Base-by-base conservation (phyloP, 306 rosid genomes). In the Dalbergia oliveri region DNA sequence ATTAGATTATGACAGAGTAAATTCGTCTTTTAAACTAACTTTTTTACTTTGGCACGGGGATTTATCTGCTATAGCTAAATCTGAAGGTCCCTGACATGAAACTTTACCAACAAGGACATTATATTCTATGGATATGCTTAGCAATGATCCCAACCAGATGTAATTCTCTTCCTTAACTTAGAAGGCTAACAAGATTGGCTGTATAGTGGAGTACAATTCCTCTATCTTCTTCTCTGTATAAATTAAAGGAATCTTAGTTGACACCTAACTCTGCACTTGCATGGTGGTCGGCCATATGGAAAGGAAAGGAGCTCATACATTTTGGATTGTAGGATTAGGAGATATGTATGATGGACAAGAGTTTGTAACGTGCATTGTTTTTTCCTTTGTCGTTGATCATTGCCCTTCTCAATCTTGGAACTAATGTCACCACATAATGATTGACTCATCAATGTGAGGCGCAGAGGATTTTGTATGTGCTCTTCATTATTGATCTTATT, bases 71-170 rank as follows among this genome's bases (percentile, higher is more conserved):
- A 39, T 85, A 26, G 31, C 92, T 76, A 91, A 89, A 85, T 85
- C 89, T 73, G 89, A 86, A 89, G 88, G 87, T 19, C 65, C 85
- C 89, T 47, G 94, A 89, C 80, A 80, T n/a, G 84, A 91, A 88
- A 85, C 84, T 89, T 57, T 85, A 83, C 87, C 67, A 89, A 82
- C 79, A 67, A 77, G 67, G 88, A 81, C 80, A n/a, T 72, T 13
- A 83, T 90, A 91, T 54, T 88, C 94, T 21, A 66, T 91, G 90
- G 90, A 76, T 91, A 50, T 87, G 88, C 83, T 76, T 82, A 63
- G 88, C 87, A 15, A 31, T 84, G 75, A 82, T 88, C 69, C 92
- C 92, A n/a, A 63, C 1, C 39, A 53, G 78, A 16, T 66, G 56
- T 16, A 53, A 57, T 34, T 65, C 9, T 65, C 41, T 62, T 54